phyloP scores from a whole-genome alignment of 371 early-diverging fungal species.

The Chytridium lagenaria region DNA sequence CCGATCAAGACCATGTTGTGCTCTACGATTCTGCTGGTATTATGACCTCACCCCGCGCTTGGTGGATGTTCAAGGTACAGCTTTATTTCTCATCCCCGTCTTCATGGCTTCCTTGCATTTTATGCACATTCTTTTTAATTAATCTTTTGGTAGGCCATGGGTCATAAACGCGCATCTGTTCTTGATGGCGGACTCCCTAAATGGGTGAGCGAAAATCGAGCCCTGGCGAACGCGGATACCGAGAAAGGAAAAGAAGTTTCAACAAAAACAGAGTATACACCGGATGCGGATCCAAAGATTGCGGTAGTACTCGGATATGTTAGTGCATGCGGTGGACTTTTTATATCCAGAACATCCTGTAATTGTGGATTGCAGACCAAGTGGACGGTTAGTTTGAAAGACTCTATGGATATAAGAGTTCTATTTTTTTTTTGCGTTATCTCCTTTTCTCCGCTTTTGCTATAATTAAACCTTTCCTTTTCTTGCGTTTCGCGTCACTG shows the following conservation, averaged over 20 bases:
- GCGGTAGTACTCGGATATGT: constrained; percentile 33
- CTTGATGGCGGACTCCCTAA: constrained; percentile 84
- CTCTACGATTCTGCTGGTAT: constrained; percentile 49
- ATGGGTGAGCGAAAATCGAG: constrained; percentile 69
- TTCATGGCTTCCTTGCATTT: background rate
- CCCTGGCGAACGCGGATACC: constrained; percentile 41
- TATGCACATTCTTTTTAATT: background rate
- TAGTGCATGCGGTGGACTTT: constrained; percentile 39
- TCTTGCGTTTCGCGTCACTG: background rate
- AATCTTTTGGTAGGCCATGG: constrained; percentile 67
- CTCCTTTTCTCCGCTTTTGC: background rate
- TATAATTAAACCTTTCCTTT: background rate
- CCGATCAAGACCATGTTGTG: constrained; percentile 45
- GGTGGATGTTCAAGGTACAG: constrained; percentile 50
- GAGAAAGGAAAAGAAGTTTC: too few species aligned
- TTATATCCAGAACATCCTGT: constrained; percentile 24
- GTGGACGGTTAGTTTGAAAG: constrained; percentile 17
- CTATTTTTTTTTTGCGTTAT: background rate
- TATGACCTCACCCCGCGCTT: constrained; percentile 46
- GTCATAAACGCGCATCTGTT: constrained; percentile 79
- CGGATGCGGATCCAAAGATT: too few species aligned
- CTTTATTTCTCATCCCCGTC: background rate
- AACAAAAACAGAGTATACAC: too few species aligned
- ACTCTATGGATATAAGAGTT: too few species aligned
- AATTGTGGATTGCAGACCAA: constrained; percentile 30